Percentiles rank a stretch among this genome's conserved stretches.
Conservation (phyloP, 495 filamentous ascomycete species). For the Darksidea phi region DNA sequence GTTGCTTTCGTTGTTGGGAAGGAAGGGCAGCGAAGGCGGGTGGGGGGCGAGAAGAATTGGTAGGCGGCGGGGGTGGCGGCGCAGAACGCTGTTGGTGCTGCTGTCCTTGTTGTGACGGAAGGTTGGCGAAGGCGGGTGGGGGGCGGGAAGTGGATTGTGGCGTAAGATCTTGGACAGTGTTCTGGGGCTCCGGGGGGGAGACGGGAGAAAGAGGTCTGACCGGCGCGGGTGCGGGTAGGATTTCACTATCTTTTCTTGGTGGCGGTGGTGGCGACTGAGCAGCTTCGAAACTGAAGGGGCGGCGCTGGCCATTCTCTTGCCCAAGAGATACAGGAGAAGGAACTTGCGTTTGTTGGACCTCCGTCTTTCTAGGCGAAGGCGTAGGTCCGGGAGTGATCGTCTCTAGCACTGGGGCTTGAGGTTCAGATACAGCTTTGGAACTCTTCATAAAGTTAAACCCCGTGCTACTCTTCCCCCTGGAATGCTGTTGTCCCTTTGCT, state of each 20-base stretch:
- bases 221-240: background rate
- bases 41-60: background rate
- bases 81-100: background rate
- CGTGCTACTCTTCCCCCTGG: conserved; percentile 32
- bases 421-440: conserved; percentile 9
- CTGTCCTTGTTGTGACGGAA: background rate
- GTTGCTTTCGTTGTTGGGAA: too few relatives aligned
- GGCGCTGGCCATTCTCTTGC: background rate
- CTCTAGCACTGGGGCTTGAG: conserved; percentile 1
- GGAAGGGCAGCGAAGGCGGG: background rate
- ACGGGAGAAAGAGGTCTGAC: conserved; percentile 8
- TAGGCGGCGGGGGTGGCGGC: background rate
- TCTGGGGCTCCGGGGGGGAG: conserved; percentile 9
- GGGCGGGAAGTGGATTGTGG: conserved; percentile 9
- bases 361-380: background rate
- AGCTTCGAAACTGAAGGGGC: conserved; percentile 18
- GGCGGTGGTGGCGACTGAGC: background rate
- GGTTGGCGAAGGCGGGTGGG: too few relatives aligned
- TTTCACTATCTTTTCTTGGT: background rate
- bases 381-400: conserved; percentile 9
- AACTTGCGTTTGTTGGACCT: background rate
- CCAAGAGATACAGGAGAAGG: conserved; percentile 5
- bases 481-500: conserved; percentile 8
- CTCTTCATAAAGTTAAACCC: conserved; percentile 31
- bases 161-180: background rate